Evolutionary conservation across 345 rosid species (phyloP).

Genomic region (Citrus australasica): DNA sequence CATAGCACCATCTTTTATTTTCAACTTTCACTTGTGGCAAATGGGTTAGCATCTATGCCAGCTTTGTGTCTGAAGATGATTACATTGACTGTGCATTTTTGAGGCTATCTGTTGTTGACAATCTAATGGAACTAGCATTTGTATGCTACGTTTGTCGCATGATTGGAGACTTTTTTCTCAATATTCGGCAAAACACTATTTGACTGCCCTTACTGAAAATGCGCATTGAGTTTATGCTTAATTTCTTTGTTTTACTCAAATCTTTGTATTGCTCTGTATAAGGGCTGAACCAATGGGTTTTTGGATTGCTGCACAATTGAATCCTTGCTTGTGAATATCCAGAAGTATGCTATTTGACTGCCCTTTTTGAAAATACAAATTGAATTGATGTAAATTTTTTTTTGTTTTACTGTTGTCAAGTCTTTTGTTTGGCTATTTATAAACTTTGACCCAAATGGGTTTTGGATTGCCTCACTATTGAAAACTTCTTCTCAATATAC

Average conservation of each 20-base stretch:
- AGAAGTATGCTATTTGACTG: too few relatives aligned
- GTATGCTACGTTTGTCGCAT: constrained; percentile 3
- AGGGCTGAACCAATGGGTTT: too few relatives aligned
- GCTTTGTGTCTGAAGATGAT: constrained; percentile 42
- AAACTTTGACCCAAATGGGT: too few relatives aligned
- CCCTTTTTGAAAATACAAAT: too few relatives aligned
- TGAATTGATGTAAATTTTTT: too few relatives aligned
- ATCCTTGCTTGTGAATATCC: too few relatives aligned
- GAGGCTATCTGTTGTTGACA: neutral
- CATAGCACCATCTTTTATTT: neutral
- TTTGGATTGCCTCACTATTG: too few relatives aligned
- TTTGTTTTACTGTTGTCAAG: too few relatives aligned
- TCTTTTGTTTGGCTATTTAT: neutral
- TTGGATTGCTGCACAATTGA: too few relatives aligned
- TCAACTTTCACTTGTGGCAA: constrained; percentile 9
- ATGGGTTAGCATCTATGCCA: constrained; percentile 11
- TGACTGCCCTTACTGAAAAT: neutral
- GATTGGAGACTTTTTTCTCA: neutral
- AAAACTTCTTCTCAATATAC: too few relatives aligned
- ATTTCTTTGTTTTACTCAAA: neutral
- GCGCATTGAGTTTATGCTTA: neutral
- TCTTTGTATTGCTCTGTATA: too few relatives aligned
- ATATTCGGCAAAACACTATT: neutral
- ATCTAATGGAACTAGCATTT: neutral
- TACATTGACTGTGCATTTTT: constrained; percentile 9